phyloP scores from a whole-genome alignment of 345 rosid species.

The Sisymbrium altissimum region DNA sequence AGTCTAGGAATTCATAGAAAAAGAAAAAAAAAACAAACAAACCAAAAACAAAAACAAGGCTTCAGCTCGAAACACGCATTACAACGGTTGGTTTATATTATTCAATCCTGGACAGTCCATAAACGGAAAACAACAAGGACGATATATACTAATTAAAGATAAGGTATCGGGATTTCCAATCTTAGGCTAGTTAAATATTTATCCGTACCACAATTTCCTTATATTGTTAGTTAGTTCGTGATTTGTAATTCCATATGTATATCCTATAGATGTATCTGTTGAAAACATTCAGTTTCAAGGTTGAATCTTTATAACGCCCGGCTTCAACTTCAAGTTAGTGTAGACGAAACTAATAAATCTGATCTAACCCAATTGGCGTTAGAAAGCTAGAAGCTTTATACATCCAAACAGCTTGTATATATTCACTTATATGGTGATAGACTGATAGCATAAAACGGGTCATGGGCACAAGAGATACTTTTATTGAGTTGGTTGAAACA shows the following conservation, averaged over 20 bases:
- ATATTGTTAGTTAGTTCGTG: not conserved
- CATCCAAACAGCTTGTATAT: no score
- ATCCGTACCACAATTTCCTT: not conserved
- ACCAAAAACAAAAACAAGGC: no score
- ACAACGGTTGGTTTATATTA: not conserved
- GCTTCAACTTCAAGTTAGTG: no score
- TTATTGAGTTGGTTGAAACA: conserved; percentile 14
- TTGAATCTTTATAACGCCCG: not conserved
- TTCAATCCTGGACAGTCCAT: not conserved
- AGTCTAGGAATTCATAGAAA: not conserved
- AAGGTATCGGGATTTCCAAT: not conserved
- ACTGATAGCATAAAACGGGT: not conserved
- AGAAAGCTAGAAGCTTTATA: no score
- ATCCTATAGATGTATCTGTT: not conserved
- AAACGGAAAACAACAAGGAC: not conserved
- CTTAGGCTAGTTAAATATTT: not conserved
- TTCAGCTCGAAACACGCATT: not conserved
- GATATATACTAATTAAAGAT: not conserved
- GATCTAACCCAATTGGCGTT: no score
- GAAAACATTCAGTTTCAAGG: not conserved
- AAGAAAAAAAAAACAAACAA: no score
- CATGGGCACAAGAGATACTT: not conserved
- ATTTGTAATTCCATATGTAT: not conserved
- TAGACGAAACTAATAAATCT: no score
- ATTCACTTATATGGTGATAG: no score